These are phyloP conservation scores for Gonapodya prolifera DNA, from an alignment of 192 early-diverging fungal genomes.

Conservation along the genomic window DNA sequence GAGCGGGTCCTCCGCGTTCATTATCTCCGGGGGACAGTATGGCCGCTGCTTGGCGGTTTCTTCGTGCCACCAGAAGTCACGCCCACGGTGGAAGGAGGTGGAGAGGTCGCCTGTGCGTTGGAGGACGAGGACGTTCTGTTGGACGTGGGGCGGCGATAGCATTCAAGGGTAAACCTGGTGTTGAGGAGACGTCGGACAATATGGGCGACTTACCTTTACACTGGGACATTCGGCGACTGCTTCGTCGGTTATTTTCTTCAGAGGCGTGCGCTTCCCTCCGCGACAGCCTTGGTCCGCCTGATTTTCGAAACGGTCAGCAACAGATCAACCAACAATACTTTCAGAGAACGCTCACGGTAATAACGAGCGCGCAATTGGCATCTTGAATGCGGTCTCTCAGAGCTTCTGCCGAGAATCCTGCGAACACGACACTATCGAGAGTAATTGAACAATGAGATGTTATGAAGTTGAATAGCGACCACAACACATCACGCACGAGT, in stretches of 20 bases:
- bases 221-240: conserved; percentile 64
- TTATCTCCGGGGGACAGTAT: conserved; percentile 73
- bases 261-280: conserved; percentile 74
- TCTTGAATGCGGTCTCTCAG: conserved; percentile 86
- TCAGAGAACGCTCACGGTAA: conserved; percentile 34
- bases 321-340: too few species aligned
- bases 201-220: conserved; percentile 36
- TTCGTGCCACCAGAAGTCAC: conserved; percentile 96
- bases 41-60: conserved; percentile 67
- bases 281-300: conserved; percentile 82
- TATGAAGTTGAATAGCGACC: not conserved
- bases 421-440: conserved; percentile 73
- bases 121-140: conserved; percentile 66
- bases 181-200: not conserved
- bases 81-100: conserved; percentile 58
- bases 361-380: conserved; percentile 61
- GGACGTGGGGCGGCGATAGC: not conserved
- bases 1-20: conserved; percentile 84
- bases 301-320: too few species aligned
- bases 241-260: conserved; percentile 89
- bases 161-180: not conserved
- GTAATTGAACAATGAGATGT: conserved; percentile 4
- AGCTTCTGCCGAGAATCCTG: conserved; percentile 87
- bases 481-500: conserved; percentile 26
- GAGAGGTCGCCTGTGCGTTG: conserved; percentile 68